A percentile compares a stretch with the other conserved stretches of the same genome.
These are phyloP conservation scores for Ceratocystis destructans DNA, from an alignment of 2,329 filamentous ascomycete species.

Conservation along the genomic window DNA sequence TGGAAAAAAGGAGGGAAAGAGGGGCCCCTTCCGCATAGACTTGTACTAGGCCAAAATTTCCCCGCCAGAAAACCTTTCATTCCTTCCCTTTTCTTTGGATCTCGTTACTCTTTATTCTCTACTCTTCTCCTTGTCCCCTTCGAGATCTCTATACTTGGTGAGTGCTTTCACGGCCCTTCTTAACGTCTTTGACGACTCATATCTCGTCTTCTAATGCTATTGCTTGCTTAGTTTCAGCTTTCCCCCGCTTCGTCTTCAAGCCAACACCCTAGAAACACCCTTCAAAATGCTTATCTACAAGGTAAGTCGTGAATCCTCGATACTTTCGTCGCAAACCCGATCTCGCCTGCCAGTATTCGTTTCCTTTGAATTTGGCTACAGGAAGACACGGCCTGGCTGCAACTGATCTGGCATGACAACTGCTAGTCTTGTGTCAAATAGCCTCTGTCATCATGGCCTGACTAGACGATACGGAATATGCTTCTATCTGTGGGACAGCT, in stretches of 20 bases:
- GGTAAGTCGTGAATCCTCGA: slow-evolving; percentile 32
- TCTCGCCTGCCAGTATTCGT: neutral
- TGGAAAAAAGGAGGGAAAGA: neutral
- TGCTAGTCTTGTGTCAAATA: too few species aligned
- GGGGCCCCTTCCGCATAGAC: neutral
- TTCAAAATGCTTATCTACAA: slow-evolving; percentile 62
- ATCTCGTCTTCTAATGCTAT: neutral
- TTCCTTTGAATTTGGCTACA: neutral
- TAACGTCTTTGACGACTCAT: slow-evolving; percentile 4
- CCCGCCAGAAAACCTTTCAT: slow-evolving; percentile 14
- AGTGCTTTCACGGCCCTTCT: slow-evolving; percentile 12
- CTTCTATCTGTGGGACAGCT: too few species aligned
- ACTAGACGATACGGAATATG: too few species aligned
- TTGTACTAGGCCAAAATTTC: slow-evolving; percentile 1
- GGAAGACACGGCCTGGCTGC: neutral
- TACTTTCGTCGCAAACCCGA: neutral
- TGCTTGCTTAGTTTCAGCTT: neutral
- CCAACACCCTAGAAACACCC: slow-evolving; percentile 23
- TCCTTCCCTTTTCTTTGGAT: slow-evolving; percentile 7
- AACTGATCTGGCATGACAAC: neutral
- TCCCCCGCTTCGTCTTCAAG: neutral
- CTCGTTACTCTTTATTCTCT: slow-evolving; percentile 20
- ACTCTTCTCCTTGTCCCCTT: slow-evolving; percentile 21
- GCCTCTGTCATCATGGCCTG: too few species aligned
- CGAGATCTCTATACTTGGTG: slow-evolving; percentile 18